These are phyloP conservation scores for Aspergillus persii DNA, from an alignment of 2,329 filamentous ascomycete species.

Conservation along the genomic window DNA sequence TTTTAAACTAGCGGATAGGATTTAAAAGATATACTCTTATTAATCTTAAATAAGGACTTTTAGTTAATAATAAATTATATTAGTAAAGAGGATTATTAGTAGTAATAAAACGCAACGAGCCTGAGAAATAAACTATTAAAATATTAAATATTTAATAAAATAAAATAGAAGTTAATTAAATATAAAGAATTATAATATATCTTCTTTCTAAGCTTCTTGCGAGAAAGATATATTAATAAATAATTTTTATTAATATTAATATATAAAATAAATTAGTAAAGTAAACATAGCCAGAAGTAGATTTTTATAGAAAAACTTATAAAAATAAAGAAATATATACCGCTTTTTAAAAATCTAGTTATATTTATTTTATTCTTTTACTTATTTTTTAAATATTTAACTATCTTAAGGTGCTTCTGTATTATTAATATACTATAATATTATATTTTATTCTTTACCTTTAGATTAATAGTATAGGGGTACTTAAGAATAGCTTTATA, in stretches of 20 bases:
- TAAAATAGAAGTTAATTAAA: neutral
- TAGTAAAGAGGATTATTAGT: neutral
- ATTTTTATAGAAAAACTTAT: neutral
- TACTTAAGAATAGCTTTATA: neutral
- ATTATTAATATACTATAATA: neutral
- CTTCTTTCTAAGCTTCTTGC: neutral
- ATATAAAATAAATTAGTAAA: neutral
- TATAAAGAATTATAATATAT: neutral
- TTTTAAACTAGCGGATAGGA: neutral
- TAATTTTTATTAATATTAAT: neutral
- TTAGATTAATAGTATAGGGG: neutral
- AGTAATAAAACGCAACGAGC: neutral
- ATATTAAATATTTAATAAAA: neutral
- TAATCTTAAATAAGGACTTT: neutral
- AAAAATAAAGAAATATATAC: neutral
- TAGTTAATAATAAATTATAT: neutral
- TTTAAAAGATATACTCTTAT: neutral
- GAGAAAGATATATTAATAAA: neutral
- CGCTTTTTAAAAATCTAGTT: neutral
- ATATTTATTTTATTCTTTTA: no score
- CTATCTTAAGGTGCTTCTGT: neutral
- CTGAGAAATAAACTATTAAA: neutral
- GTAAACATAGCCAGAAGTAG: neutral
- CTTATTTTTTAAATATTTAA: neutral
- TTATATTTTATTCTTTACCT: neutral